Evolutionary conservation across 148 eudicot genomes (phyloP).

Genomic region (Selenicereus undatus): DNA sequence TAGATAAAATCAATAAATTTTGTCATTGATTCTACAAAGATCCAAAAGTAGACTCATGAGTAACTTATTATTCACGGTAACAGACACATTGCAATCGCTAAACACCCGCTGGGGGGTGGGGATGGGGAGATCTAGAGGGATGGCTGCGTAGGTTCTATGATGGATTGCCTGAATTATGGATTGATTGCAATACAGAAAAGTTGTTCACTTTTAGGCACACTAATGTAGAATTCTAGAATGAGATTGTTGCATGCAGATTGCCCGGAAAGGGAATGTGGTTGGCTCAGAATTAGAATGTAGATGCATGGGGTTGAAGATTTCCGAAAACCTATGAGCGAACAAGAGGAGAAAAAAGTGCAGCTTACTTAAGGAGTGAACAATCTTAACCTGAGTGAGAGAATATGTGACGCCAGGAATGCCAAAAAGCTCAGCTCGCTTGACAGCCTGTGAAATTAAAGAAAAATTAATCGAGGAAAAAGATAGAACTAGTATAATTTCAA

Average conservation of each 20-base stretch:
- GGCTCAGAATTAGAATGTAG: not conserved
- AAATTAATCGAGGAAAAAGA: constrained; percentile 14
- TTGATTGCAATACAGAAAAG: not conserved
- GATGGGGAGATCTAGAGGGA: not conserved
- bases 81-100: not conserved
- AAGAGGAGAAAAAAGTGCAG: not conserved
- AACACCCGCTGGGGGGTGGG: not conserved
- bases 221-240: not conserved
- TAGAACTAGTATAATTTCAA: not conserved
- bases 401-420: constrained; percentile 96
- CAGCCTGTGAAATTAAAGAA: constrained; percentile 46
- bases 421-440: constrained; percentile 93
- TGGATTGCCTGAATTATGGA: not conserved
- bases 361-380: not conserved
- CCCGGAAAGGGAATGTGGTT: not conserved
- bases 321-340: not conserved
- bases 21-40: not conserved
- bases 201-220: not conserved
- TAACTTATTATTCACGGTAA: not conserved
- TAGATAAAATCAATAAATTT: too few relatives aligned
- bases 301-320: not conserved
- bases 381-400: constrained; percentile 78
- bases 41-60: not conserved
- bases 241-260: not conserved
- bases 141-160: not conserved